Evolutionary conservation across 768 basidiomycete species (phyloP).

Genomic region (Polyporus arcularius): DNA sequence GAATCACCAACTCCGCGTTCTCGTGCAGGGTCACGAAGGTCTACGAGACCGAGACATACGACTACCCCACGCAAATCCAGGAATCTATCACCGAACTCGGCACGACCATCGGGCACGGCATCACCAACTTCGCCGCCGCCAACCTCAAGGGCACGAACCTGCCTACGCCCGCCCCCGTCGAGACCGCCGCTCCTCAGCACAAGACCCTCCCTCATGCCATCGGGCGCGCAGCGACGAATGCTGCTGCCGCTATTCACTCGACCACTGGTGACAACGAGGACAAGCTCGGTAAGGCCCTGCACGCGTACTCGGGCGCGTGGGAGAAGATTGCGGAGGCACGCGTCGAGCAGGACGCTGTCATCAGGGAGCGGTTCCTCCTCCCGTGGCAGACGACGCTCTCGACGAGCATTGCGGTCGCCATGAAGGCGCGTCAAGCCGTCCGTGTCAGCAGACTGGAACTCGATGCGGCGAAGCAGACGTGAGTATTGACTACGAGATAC

Average conservation of each 20-base stretch:
- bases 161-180: slow-evolving; percentile 66
- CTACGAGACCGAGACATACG: slow-evolving; percentile 85
- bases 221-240: slow-evolving; percentile 73
- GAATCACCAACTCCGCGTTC: neutral
- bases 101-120: slow-evolving; percentile 66
- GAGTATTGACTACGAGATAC: slow-evolving; percentile 29
- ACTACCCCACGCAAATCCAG: slow-evolving; percentile 88
- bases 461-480: slow-evolving; percentile 89
- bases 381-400: slow-evolving; percentile 90
- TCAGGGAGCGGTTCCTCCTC: slow-evolving; percentile 66
- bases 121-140: slow-evolving; percentile 83
- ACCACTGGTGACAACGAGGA: slow-evolving; percentile 52
- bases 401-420: slow-evolving; percentile 81
- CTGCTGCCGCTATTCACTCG: slow-evolving; percentile 47
- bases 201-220: slow-evolving; percentile 98
- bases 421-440: slow-evolving; percentile 90
- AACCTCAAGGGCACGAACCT: slow-evolving; percentile 90
- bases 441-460: slow-evolving; percentile 80
- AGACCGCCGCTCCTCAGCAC: slow-evolving; percentile 65
- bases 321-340: slow-evolving; percentile 82
- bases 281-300: slow-evolving; percentile 76
- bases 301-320: slow-evolving; percentile 79
- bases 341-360: slow-evolving; percentile 74
- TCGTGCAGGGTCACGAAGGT: slow-evolving; percentile 77
- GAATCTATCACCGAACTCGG: slow-evolving; percentile 77